Evolutionary conservation across 2,329 filamentous ascomycete species (phyloP), one percentile per base, ranked within the genome.

Genomic region (Dactylellina haptotyla): DNA sequence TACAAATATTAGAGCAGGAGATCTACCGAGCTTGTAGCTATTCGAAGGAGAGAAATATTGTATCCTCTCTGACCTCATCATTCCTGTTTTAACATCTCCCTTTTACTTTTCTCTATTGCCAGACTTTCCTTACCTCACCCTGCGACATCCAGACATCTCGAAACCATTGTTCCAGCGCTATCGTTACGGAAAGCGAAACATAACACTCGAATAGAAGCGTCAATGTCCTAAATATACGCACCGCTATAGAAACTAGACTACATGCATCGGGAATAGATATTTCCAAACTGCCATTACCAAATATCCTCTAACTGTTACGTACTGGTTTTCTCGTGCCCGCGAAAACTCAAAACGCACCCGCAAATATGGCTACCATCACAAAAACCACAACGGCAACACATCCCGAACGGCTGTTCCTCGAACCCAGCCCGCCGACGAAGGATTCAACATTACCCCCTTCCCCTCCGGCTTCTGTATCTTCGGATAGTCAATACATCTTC

Each of bases 401-500:
- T 41, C 37, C 59, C 5, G 57, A 53, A 12, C 45, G 50, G 26
- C 51, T 64, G n/a, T 18, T 53, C 1, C 54, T 72, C 14, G 43
- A 54, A 18, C 10, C 59, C 4, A 30, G 25, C 16, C n/a, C 48
- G 25, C 18, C 16, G 6, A 28, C 32, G 41, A 23, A 62, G 20
- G 48, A 69, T 32, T 16, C 43, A 8, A 23, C 34, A 8, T 39
- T 62, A 23, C 59, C 54, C 28, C 67, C 51, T 9, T 59, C 59
- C 1, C 67, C 53, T 2, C 59, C 51, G 30, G 53, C 72, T 25
- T 63, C 69, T 25, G 64, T 58, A 4, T 65, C 70, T 14, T 71
- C 76, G 28, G 58, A 61, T 3, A 23, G 26, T 18, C 57, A 16
- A 51, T 74, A 72, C 14, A 80, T 83, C 46, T 88, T 92, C 69